Percentiles rank a stretch among this genome's conserved stretches.
Conservation (phyloP, 2,329 filamentous ascomycete genomes). For the Parastagonospora avenae region DNA sequence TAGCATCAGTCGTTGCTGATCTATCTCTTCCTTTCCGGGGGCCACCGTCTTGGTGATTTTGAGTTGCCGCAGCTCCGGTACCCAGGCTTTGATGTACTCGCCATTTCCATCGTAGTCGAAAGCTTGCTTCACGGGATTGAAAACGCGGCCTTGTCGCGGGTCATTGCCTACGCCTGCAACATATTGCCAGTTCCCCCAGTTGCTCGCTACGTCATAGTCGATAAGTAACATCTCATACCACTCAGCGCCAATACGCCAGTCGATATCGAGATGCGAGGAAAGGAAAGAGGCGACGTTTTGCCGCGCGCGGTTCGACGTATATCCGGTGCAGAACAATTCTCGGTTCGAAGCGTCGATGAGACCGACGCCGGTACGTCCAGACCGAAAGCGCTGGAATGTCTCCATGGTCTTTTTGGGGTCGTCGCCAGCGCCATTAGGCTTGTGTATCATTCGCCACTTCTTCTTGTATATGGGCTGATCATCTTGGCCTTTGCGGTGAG, state of each 20-base stretch:
- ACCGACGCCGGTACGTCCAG: conserved; percentile 73
- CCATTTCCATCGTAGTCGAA: conserved; percentile 76
- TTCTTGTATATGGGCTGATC: conserved; percentile 49
- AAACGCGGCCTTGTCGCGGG: conserved; percentile 72
- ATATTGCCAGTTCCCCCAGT: conserved; percentile 87
- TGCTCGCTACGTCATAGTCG: conserved; percentile 77
- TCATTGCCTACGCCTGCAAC: conserved; percentile 81
- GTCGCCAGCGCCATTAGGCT: conserved; percentile 44
- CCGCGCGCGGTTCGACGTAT: conserved; percentile 75
- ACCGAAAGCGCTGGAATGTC: conserved; percentile 63
- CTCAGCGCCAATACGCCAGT: conserved; percentile 81
- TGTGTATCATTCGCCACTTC: conserved; percentile 34
- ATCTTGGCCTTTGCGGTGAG: conserved; percentile 15
- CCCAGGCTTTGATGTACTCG: conserved; percentile 73
- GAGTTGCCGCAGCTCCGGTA: conserved; percentile 67
- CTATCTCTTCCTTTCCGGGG: conserved; percentile 32
- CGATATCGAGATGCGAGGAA: conserved; percentile 72
- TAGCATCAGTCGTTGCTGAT: conserved; percentile 55
- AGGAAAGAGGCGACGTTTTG: conserved; percentile 80
- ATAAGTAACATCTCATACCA: conserved; percentile 79
- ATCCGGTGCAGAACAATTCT: conserved; percentile 76
- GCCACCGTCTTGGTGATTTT: conserved; percentile 32
- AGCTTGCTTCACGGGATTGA: conserved; percentile 82
- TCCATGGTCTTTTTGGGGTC: conserved; percentile 49
- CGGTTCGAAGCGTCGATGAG: conserved; percentile 79